Evolutionary conservation across 495 filamentous ascomycete genomes (phyloP).

Genomic region (Aspergillus cristatus): DNA sequence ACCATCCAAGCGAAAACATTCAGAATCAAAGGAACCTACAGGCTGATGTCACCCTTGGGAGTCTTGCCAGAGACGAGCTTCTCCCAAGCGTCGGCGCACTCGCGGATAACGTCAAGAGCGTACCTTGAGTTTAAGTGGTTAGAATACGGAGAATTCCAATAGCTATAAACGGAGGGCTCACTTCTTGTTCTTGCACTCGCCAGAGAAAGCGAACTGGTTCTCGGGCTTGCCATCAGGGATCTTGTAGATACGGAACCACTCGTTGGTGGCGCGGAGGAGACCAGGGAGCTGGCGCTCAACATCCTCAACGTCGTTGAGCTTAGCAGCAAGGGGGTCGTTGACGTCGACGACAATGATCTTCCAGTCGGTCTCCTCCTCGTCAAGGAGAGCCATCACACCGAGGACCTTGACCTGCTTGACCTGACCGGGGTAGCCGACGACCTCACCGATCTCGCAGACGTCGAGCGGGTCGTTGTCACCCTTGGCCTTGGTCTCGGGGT

Average conservation of each 20-base stretch:
- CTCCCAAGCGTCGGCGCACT: slow-evolving; percentile 97
- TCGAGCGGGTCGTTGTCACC: slow-evolving; percentile 99
- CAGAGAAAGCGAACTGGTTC: slow-evolving; percentile 99
- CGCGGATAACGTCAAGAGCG: slow-evolving; percentile 85
- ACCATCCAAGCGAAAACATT: not conserved
- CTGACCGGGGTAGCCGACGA: slow-evolving; percentile 89
- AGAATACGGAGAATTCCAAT: not conserved
- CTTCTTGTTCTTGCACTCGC: slow-evolving; percentile 99
- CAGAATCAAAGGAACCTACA: slow-evolving; percentile 48
- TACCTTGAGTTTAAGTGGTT: slow-evolving; percentile 50
- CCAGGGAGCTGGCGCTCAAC: slow-evolving; percentile 98
- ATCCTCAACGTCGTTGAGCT: slow-evolving; percentile 98
- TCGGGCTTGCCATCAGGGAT: slow-evolving; percentile 99
- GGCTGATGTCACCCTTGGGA: slow-evolving; percentile 61
- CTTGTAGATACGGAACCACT: slow-evolving; percentile 99
- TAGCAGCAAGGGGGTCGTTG: slow-evolving; percentile 90
- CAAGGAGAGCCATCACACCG: slow-evolving; percentile 97
- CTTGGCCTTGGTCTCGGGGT: slow-evolving; percentile 99
- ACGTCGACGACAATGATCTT: slow-evolving; percentile 99
- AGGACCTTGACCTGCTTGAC: slow-evolving; percentile 99
- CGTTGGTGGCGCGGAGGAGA: slow-evolving; percentile 93
- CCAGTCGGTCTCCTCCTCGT: slow-evolving; percentile 99
- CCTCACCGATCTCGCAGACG: slow-evolving; percentile 98
- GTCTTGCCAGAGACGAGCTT: slow-evolving; percentile 86
- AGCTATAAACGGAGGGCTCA: slow-evolving; percentile 23